phyloP scores from a whole-genome alignment of 306 rosid genomes.

The Ammopiptanthus mongolicus region DNA sequence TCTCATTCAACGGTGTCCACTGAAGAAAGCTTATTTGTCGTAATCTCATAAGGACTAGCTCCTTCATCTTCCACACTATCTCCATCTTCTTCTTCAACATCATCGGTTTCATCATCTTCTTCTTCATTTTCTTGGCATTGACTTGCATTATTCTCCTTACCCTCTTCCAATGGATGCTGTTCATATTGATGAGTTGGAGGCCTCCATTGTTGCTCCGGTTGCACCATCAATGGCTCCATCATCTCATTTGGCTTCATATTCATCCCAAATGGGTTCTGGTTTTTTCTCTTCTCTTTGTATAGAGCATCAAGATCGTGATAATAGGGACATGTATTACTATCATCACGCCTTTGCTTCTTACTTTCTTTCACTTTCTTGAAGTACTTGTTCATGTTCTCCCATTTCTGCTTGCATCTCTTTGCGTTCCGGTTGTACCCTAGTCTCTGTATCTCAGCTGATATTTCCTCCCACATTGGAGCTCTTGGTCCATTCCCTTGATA shows the following conservation, averaged over 20 bases:
- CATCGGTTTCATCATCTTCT: conserved; percentile 16
- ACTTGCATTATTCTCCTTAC: neutral
- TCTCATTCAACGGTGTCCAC: conserved; percentile 50
- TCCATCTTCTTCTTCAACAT: conserved; percentile 37
- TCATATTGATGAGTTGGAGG: conserved; percentile 29
- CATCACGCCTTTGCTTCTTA: conserved; percentile 46
- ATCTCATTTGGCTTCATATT: neutral
- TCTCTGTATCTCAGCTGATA: conserved; percentile 53
- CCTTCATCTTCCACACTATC: conserved; percentile 21
- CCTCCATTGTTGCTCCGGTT: conserved; percentile 71
- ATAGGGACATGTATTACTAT: conserved; percentile 76
- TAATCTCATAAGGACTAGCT: conserved; percentile 33
- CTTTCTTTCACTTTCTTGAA: conserved; percentile 75
- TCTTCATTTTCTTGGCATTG: conserved; percentile 14
- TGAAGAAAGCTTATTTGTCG: conserved; percentile 36
- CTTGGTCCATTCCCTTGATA: conserved; percentile 64
- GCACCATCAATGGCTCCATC: conserved; percentile 65
- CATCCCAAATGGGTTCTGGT: neutral
- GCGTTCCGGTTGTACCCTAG: conserved; percentile 56
- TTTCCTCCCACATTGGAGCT: conserved; percentile 81
- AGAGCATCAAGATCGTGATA: conserved; percentile 62
- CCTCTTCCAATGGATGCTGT: neutral
- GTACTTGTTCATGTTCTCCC: conserved; percentile 90
- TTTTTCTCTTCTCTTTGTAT: conserved; percentile 39
- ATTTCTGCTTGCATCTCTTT: conserved; percentile 82